Base-by-base conservation (phyloP, 192 early-diverging fungal genomes). In the Chytriomyces confervae region DNA sequence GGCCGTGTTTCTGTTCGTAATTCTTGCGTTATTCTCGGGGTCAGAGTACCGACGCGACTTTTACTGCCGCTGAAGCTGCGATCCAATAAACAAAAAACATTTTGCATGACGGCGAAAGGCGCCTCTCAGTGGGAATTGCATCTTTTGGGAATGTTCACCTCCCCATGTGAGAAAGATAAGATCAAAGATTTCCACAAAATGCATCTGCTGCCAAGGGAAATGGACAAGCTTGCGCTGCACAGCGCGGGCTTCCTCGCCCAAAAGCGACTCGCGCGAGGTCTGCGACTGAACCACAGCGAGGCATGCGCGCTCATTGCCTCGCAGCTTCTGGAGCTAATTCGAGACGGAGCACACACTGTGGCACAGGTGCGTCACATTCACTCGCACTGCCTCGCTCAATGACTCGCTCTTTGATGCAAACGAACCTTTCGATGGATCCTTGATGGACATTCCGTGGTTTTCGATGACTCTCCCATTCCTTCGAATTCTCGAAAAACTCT, bases 151-250 rank as follows among this genome's bases (percentile, higher is more conserved):
- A 27, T 27, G 24, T 27, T 27, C 24, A 27, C 24, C 24, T 27
- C 24, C 24, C 24, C 36, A 36, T 36, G 36, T 36, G 36, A 3
- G 36, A 36, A 36, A 36, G 36, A 36, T 36, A 36, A 36, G 36
- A 36, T 36, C 36, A 36, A 36, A 4, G 36, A 36, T 36, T 36
- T 4, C 1, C 36, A 6, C 70, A 24, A 27, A 57, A 88, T 88
- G 87, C 84, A 79, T 76, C 86, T 98, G 24, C 85, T 96, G 47
- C 95, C 97, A 23, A 92, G 94, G 57, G 96, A 99, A 79, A 76
- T 96, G 8, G 97, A 99, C 90, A 97, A 97, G 79, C 90, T 99
- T n/a, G 48, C 91, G 11, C 89, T 99, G 9, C 86, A 91, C 76
- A 48, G 9, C 13, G 94, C 93, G 44, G 97, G 96, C 29, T 84